Evolutionary conservation across 2,329 filamentous ascomycete species (phyloP).

Genomic region (Pyrenophora tritici-repentis): DNA sequence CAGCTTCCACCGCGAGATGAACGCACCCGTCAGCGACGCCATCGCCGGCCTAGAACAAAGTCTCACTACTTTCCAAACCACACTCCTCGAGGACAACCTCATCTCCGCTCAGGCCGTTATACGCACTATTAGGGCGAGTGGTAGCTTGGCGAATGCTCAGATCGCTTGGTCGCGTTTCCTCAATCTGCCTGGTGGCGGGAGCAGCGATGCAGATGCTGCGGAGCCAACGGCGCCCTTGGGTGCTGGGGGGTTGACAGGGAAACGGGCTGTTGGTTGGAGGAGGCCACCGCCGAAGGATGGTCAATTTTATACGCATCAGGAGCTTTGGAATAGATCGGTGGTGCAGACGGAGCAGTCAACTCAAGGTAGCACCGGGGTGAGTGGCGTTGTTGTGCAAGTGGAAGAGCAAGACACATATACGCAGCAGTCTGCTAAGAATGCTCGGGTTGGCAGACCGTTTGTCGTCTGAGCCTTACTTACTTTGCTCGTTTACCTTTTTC

Average conservation of each 20-base stretch:
- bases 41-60: slow-evolving; percentile 38
- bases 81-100: slow-evolving; percentile 33
- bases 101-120: slow-evolving; percentile 35
- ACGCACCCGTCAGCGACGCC: slow-evolving; percentile 39
- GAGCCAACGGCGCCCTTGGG: background rate
- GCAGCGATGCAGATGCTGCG: background rate
- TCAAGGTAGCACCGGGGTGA: background rate
- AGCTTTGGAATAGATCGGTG: slow-evolving; percentile 30
- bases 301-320: slow-evolving; percentile 33
- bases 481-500: background rate
- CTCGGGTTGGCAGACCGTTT: slow-evolving; percentile 13
- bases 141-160: slow-evolving; percentile 38
- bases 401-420: slow-evolving; percentile 3
- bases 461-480: slow-evolving; percentile 14
- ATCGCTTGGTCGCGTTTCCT: slow-evolving; percentile 39
- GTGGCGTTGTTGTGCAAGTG: slow-evolving; percentile 8
- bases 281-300: slow-evolving; percentile 18
- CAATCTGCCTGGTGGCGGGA: slow-evolving; percentile 35
- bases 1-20: slow-evolving; percentile 46
- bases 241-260: background rate
- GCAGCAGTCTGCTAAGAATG: slow-evolving; percentile 3
- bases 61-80: slow-evolving; percentile 36
- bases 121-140: slow-evolving; percentile 44
- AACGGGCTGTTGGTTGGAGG: background rate
- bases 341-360: background rate